These are phyloP conservation scores for Spirogloea muscicola DNA, from an alignment of 139 green algal species.

Conservation along the genomic window DNA sequence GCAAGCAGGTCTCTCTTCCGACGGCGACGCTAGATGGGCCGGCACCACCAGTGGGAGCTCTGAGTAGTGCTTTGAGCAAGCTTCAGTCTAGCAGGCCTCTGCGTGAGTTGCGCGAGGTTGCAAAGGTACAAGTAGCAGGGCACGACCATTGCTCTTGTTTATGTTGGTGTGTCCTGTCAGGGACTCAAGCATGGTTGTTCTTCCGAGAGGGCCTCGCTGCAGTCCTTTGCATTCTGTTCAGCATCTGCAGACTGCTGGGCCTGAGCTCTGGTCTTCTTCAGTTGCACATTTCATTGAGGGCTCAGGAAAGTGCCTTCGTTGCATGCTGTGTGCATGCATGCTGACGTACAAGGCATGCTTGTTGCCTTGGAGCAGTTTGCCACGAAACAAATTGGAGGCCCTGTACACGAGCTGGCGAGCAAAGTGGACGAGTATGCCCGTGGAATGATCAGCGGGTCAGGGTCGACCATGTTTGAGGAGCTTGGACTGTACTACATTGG, in stretches of 20 bases:
- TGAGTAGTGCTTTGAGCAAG: constrained; percentile 78
- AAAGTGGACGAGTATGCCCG: constrained; percentile 99
- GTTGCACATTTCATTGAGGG: too few species aligned
- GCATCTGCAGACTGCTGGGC: too few species aligned
- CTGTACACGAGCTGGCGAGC: constrained; percentile 81
- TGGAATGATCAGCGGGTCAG: constrained; percentile 92
- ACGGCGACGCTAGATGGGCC: constrained; percentile 86
- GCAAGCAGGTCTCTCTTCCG: constrained; percentile 80
- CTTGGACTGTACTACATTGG: constrained; percentile 99
- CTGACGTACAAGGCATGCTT: background rate
- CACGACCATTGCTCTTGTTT: too few species aligned
- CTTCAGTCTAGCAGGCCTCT: constrained; percentile 88
- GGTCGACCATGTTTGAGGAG: constrained; percentile 97
- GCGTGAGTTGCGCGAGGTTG: constrained; percentile 93
- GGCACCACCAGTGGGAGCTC: constrained; percentile 82
- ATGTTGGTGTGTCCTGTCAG: too few species aligned
- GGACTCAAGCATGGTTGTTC: too few species aligned
- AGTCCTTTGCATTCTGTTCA: too few species aligned
- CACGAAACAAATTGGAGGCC: constrained; percentile 92
- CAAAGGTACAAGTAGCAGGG: constrained; percentile 84
- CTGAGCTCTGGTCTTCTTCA: too few species aligned
- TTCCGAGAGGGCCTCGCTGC: too few species aligned
- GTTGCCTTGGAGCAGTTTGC: constrained; percentile 56
- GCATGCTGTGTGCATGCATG: background rate
- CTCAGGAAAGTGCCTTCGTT: too few species aligned